Evolutionary conservation across 768 basidiomycete genomes (phyloP).

Genomic region (Filobasidium floriforme): DNA sequence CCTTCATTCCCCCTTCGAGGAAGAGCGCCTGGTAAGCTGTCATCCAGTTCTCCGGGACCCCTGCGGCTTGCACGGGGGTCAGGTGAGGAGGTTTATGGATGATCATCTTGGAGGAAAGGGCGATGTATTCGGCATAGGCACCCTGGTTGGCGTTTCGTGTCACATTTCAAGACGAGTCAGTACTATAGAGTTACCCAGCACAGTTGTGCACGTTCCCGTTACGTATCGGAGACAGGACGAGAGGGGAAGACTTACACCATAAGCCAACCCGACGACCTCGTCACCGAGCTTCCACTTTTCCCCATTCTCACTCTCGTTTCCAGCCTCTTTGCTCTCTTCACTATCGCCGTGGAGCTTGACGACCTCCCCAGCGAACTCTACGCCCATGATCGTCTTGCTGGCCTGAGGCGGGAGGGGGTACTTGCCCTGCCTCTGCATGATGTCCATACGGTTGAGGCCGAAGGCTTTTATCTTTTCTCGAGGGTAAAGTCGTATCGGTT

Average conservation of each 20-base stretch:
- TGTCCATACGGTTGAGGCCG: constrained; percentile 84
- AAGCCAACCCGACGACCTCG: constrained; percentile 69
- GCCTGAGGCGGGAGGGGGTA: constrained; percentile 73
- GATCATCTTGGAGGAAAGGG: constrained; percentile 58
- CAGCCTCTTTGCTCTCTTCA: constrained; percentile 55
- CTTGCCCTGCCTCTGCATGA: constrained; percentile 49
- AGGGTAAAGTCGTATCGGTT: neutral
- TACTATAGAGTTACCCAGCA: no score
- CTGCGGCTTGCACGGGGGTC: constrained; percentile 76
- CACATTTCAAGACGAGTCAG: no score
- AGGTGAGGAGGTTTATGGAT: constrained; percentile 66
- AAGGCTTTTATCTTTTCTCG: constrained; percentile 69
- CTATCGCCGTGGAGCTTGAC: constrained; percentile 53
- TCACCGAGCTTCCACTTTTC: constrained; percentile 61
- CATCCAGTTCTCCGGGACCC: constrained; percentile 77
- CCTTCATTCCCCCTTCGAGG: constrained; percentile 60
- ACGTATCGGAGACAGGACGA: constrained; percentile 10
- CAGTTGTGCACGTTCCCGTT: neutral
- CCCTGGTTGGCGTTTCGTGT: no score
- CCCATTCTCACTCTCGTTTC: no score
- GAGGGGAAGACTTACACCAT: constrained; percentile 56
- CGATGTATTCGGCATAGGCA: constrained; percentile 82
- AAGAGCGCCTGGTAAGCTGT: constrained; percentile 69
- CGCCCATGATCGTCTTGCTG: constrained; percentile 64
- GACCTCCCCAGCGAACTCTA: constrained; percentile 73